phyloP scores from a whole-genome alignment of 345 rosid species.

The Camelina hispida region DNA sequence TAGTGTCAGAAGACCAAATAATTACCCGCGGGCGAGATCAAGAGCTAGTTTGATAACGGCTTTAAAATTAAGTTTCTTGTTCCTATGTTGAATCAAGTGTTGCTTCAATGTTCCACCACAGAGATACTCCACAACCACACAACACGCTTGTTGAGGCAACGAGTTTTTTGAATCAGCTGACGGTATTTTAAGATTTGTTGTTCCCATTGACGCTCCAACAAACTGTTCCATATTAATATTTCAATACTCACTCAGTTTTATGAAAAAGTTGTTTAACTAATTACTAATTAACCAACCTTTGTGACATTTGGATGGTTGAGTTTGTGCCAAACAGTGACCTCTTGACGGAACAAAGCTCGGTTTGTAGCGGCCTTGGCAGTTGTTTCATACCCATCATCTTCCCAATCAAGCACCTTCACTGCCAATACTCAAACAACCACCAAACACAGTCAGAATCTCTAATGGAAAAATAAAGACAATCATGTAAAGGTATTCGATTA shows the following conservation, averaged over 20 bases:
- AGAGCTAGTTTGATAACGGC: slow-evolving; percentile 82
- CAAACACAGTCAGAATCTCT: slow-evolving; percentile 20
- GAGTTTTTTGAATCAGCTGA: slow-evolving; percentile 45
- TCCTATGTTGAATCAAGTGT: slow-evolving; percentile 68
- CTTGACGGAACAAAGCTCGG: slow-evolving; percentile 81
- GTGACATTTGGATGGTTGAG: slow-evolving; percentile 93
- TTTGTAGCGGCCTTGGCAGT: slow-evolving; percentile 66
- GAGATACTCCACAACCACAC: slow-evolving; percentile 87
- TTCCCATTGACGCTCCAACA: slow-evolving; percentile 95
- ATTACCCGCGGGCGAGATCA: slow-evolving; percentile 88
- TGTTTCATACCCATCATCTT: slow-evolving; percentile 70
- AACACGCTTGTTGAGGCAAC: slow-evolving; percentile 77
- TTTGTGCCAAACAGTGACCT: slow-evolving; percentile 98
- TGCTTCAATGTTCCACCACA: slow-evolving; percentile 87
- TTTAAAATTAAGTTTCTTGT: slow-evolving; percentile 78
- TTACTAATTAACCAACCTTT: slow-evolving; percentile 50
- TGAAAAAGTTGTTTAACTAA: slow-evolving; percentile 12
- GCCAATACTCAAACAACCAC: slow-evolving; percentile 25
- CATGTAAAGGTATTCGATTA: background rate
- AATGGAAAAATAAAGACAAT: background rate
- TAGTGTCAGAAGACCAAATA: background rate
- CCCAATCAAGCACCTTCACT: slow-evolving; percentile 96
- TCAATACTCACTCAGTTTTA: background rate
- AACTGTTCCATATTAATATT: slow-evolving; percentile 53
- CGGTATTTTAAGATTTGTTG: slow-evolving; percentile 81